Evolutionary conservation across 2,329 filamentous ascomycete species (phyloP).

Genomic region (Ascochyta lentis): DNA sequence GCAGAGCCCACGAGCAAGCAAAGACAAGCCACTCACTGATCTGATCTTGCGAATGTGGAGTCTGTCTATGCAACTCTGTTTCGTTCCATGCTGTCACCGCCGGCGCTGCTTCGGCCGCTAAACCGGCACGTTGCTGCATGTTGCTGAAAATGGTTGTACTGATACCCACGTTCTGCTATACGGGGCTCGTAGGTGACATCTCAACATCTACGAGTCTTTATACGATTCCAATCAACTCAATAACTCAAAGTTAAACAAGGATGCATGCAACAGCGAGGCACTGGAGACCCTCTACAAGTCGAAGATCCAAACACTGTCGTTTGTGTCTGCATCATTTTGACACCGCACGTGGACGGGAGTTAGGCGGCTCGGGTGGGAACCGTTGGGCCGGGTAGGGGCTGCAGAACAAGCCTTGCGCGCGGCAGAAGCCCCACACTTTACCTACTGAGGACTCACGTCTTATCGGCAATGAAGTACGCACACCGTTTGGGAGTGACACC

Average conservation of each 20-base stretch:
- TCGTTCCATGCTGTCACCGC: neutral
- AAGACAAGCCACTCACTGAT: neutral
- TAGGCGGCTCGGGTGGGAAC: neutral
- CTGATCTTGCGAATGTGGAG: neutral
- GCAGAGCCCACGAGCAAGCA: neutral
- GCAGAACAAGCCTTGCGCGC: slow-evolving; percentile 10
- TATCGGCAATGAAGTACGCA: neutral
- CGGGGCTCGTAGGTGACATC: neutral
- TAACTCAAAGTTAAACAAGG: neutral
- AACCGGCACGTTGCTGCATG: neutral
- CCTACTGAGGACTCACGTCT: neutral
- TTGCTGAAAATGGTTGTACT: neutral
- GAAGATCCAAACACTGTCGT: neutral
- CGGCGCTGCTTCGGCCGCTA: slow-evolving; percentile 2
- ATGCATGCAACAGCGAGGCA: neutral
- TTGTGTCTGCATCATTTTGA: neutral
- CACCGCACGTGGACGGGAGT: slow-evolving; percentile 1
- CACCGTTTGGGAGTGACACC: neutral
- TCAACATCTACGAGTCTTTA: neutral
- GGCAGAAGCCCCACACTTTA: slow-evolving; percentile 1
- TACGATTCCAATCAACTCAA: too few species aligned
- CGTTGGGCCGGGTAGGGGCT: slow-evolving; percentile 3
- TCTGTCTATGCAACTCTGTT: neutral
- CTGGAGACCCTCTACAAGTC: neutral
- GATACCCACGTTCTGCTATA: neutral